A percentile compares a stretch with the other conserved stretches of the same genome.
Conservation (phyloP, 2,329 filamentous ascomycete genomes). For the Fusarium protoensiforme region DNA sequence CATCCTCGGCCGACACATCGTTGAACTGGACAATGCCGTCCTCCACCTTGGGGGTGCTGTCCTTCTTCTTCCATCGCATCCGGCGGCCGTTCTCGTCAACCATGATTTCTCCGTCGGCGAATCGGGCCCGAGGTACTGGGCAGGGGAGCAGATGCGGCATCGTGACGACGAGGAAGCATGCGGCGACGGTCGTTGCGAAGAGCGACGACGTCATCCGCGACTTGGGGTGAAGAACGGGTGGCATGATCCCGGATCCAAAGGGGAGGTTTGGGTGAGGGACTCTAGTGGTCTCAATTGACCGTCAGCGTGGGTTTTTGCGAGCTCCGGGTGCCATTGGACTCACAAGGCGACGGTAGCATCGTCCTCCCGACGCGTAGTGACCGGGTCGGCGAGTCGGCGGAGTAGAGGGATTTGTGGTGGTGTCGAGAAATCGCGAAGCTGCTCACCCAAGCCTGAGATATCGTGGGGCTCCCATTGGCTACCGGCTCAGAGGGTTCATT, state of each 20-base stretch:
- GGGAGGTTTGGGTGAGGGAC: conserved; percentile 22
- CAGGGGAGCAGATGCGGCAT: conserved; percentile 92
- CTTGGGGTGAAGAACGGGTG: conserved; percentile 90
- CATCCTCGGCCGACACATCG: conserved; percentile 51
- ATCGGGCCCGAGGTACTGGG: conserved; percentile 80
- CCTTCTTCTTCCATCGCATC: conserved; percentile 56
- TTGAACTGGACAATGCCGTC: conserved; percentile 63
- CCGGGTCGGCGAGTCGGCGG: conserved; percentile 36
- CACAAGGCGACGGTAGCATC: conserved; percentile 40
- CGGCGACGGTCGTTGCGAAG: conserved; percentile 90
- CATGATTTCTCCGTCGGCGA: conserved; percentile 74
- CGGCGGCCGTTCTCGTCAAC: conserved; percentile 59
- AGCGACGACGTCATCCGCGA: conserved; percentile 94
- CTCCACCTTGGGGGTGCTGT: conserved; percentile 51
- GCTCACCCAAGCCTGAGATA: conserved; percentile 35
- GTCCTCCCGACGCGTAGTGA: conserved; percentile 35
- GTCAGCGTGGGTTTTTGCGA: conserved; percentile 27
- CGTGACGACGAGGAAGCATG: conserved; percentile 91
- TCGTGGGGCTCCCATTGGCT: conserved; percentile 38
- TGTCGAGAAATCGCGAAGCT: conserved; percentile 38
- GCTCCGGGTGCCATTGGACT: conserved; percentile 38
- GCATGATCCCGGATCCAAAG: conserved; percentile 64
- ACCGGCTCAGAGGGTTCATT: conserved; percentile 13
- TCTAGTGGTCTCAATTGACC: conserved; percentile 44
- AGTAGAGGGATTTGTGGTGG: conserved; percentile 43